A percentile compares a stretch with the other conserved stretches of the same genome.
phyloP scores from a whole-genome alignment of 1,284 basidiomycete genomes.

The Tetrapyrgos nigripes region DNA sequence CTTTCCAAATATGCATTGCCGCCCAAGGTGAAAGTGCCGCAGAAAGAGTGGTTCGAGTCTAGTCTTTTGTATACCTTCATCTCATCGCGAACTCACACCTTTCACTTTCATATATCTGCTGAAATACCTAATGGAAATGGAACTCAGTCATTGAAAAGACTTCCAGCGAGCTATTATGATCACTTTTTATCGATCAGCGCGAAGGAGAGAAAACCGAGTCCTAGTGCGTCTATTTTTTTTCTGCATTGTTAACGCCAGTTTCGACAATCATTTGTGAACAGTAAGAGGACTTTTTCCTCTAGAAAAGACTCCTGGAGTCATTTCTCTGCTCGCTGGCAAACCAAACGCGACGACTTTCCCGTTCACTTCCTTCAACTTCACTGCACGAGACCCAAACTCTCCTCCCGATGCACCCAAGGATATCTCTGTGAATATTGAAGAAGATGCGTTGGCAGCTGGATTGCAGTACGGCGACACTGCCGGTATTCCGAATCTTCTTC shows the following conservation, averaged over 20 bases:
- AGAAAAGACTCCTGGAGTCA: conserved; percentile 79
- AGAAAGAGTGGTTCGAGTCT: no score
- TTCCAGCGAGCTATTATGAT: no score
- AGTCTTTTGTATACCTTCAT: no score
- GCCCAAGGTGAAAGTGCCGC: no score
- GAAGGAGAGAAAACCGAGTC: conserved; percentile 62
- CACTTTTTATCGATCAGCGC: no score
- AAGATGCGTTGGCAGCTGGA: conserved; percentile 59
- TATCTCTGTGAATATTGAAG: conserved; percentile 57
- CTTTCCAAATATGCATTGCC: no score
- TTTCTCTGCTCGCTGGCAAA: conserved; percentile 88
- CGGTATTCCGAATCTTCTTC: conserved; percentile 67
- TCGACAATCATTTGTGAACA: conserved; percentile 27
- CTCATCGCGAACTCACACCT: no score
- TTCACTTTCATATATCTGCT: no score
- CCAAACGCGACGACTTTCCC: conserved; percentile 94
- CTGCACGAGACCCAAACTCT: conserved; percentile 50
- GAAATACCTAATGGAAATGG: no score
- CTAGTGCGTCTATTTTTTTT: conserved; percentile 52
- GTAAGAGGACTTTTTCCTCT: conserved; percentile 74
- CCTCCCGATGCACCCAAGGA: conserved; percentile 50
- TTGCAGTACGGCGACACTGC: conserved; percentile 84
- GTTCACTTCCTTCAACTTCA: conserved; percentile 77
- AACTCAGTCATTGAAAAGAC: no score
- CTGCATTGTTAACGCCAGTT: conserved; percentile 8